Conservation (phyloP, 1,284 basidiomycete species). For the Moesziomyces sp. region DNA sequence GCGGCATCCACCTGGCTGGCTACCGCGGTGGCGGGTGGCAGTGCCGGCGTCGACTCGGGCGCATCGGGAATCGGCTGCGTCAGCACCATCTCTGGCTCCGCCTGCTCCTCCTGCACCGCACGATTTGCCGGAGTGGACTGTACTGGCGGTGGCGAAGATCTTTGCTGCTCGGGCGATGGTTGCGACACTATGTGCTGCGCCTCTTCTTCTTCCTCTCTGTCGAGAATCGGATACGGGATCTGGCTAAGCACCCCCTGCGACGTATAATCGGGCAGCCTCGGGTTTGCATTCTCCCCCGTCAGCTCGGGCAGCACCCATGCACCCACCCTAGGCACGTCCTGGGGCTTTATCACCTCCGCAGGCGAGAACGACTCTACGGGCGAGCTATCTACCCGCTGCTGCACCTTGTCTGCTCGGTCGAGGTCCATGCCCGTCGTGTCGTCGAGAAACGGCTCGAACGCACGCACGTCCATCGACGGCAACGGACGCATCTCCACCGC, state of each 20-base stretch:
- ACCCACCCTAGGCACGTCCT: conserved; percentile 35
- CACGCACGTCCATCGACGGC: conserved; percentile 19
- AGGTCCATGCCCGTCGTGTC: conserved; percentile 38
- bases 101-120: not conserved
- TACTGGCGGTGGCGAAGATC: conserved; percentile 4
- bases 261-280: conserved; percentile 12
- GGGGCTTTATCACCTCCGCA: conserved; percentile 3
- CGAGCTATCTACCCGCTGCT: conserved; percentile 4
- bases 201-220: not conserved
- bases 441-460: conserved; percentile 39
- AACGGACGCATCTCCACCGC: conserved; percentile 12
- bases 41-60: conserved; percentile 19
- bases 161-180: conserved; percentile 1
- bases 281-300: conserved; percentile 36
- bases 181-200: not conserved
- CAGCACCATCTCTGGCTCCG: conserved; percentile 1
- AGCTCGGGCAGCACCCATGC: conserved; percentile 30
- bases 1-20: not conserved
- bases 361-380: conserved; percentile 44
- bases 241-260: conserved; percentile 35
- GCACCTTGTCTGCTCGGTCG: conserved; percentile 12
- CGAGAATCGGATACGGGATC: conserved; percentile 12
- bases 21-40: conserved; percentile 5
- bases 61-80: conserved; percentile 22
- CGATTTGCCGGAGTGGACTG: conserved; percentile 26